Conservation (phyloP, 345 rosid genomes). For the Rhodamnia rubescens region DNA sequence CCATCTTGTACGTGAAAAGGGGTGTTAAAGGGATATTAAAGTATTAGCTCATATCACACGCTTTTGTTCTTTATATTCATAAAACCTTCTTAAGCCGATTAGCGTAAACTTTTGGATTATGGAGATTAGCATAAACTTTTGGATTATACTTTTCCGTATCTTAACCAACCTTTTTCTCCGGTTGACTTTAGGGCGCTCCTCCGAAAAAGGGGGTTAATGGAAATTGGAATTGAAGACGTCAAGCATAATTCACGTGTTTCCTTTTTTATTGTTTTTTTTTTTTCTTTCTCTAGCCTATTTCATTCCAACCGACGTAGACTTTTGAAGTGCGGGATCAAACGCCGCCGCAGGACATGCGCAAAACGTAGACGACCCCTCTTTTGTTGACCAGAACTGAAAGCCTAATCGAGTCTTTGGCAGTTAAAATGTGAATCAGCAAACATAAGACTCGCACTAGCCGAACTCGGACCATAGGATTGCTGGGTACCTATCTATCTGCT, state of each 20-base stretch:
- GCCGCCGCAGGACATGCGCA: neutral
- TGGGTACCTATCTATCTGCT: neutral
- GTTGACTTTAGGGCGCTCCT: neutral
- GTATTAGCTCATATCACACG: no score
- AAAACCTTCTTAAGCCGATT: rapidly evolving
- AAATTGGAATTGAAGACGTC: neutral
- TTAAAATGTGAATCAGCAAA: neutral
- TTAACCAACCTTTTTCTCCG: neutral
- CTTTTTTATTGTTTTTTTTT: neutral
- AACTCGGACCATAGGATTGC: neutral
- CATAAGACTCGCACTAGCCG: neutral
- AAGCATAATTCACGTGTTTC: neutral
- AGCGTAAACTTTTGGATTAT: no score
- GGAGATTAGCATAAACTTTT: no score
- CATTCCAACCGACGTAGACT: neutral
- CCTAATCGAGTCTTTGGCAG: neutral
- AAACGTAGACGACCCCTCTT: neutral
- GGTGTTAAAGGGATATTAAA: no score
- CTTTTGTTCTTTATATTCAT: no score
- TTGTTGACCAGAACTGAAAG: neutral
- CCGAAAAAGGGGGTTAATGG: neutral
- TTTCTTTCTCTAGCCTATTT: neutral
- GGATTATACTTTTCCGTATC: no score
- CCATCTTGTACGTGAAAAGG: no score
- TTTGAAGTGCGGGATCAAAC: neutral